Base-by-base conservation (phyloP, 306 rosid species). In the Lithocarpus polystachyus region DNA sequence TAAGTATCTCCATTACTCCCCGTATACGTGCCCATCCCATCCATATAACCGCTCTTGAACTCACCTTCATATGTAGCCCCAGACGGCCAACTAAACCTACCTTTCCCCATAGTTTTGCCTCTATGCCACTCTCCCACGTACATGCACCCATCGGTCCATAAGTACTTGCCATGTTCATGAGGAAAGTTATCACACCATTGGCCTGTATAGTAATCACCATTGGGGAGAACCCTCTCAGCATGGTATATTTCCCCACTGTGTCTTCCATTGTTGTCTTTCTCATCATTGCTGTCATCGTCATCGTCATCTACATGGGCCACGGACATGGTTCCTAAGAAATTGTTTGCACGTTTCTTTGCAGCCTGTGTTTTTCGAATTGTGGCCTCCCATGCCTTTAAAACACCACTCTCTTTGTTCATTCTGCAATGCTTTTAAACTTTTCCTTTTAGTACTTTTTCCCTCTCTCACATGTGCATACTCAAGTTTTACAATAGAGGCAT, bases 1-100 rank as follows among this genome's bases (percentile, higher is more conserved):
- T 88, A 94, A 3, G 92, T 94, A 1, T 91, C 93, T 2, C 98
- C 97, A 61, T 81, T 89, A 1, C 84, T 70, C 0, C 90, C 89
- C 5, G 89, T 92, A 15, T 94, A 92, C 0, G 89, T 82, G 1
- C 98, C 97, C 0, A 11, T 71, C 9, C 98, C 98, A 72, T 92
- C 95, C 98, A 94, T 94, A 40, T 82, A 89, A 10, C 97, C 93
- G 26, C 77, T 83, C 81, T 89, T 91, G 82, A 94, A 94, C n/a
- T 92, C 97, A 0, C 98, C 98, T 77, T 94, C 98, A 72, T 94
- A 94, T 0, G 94, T 89, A 0, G 98, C 97, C 5, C 98, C 98
- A 0, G 98, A 88, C 1, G 97, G 97, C 98, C 98, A 94, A 48
- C 89, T 94, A 76, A 94, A 94, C 83, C 91, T 88, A 0, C 98